Conservation (phyloP, 2,329 filamentous ascomycete genomes). For the Phialophora macrospora region DNA sequence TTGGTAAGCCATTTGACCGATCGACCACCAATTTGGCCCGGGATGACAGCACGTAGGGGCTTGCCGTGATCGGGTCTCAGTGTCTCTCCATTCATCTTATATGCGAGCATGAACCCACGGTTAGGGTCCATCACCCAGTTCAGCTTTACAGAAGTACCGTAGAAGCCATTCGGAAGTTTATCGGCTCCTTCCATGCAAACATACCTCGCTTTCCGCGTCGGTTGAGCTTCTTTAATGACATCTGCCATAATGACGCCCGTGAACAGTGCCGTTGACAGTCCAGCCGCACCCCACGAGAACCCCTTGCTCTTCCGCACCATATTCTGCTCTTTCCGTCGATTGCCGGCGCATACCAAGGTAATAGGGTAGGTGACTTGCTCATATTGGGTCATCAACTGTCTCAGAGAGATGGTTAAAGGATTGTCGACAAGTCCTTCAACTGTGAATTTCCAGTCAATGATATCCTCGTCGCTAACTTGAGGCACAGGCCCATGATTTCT, state of each 20-base stretch:
- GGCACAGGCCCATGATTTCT: constrained; percentile 88
- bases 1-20: constrained; percentile 92
- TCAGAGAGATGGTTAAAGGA: constrained; percentile 72
- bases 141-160: constrained; percentile 84
- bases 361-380: constrained; percentile 84
- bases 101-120: constrained; percentile 81
- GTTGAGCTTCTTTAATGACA: constrained; percentile 70
- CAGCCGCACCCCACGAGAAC: constrained; percentile 91
- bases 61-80: constrained; percentile 84
- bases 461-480: constrained; percentile 70
- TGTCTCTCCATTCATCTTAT: constrained; percentile 86
- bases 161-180: constrained; percentile 83
- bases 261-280: constrained; percentile 84
- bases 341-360: constrained; percentile 89
- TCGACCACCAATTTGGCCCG: constrained; percentile 87
- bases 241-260: constrained; percentile 80
- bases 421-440: constrained; percentile 85
- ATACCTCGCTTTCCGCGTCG: constrained; percentile 73
- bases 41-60: constrained; percentile 80
- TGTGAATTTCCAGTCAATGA: constrained; percentile 79
- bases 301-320: constrained; percentile 87
- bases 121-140: constrained; percentile 87
- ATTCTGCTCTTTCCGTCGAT: constrained; percentile 91
- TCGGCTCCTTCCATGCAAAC: constrained; percentile 93
- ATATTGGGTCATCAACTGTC: constrained; percentile 73